A percentile compares a stretch with the other conserved stretches of the same genome.
phyloP scores from a whole-genome alignment of 208 protist genomes.

The Porcisia hertigi region DNA sequence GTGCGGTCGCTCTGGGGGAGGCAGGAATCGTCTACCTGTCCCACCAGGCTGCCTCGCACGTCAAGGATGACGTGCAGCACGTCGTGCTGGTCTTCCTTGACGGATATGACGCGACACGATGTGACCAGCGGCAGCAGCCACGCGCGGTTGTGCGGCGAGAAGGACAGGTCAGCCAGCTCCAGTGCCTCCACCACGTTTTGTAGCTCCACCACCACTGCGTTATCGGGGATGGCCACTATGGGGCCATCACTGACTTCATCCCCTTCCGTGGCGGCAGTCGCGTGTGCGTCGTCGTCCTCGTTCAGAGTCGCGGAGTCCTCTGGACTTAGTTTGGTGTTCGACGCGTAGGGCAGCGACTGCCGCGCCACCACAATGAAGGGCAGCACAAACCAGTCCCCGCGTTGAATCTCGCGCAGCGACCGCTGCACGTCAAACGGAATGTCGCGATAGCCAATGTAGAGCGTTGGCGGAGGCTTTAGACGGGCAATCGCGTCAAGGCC shows the following conservation, averaged over 20 bases:
- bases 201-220: slow-evolving; percentile 83
- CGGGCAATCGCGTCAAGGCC: background rate
- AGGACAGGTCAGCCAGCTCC: slow-evolving; percentile 70
- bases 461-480: slow-evolving; percentile 40
- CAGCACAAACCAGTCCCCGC: slow-evolving; percentile 75
- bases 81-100: slow-evolving; percentile 60
- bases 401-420: slow-evolving; percentile 32
- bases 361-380: slow-evolving; percentile 57
- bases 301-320: background rate
- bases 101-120: slow-evolving; percentile 62
- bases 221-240: slow-evolving; percentile 56
- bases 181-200: slow-evolving; percentile 55
- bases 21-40: slow-evolving; percentile 40
- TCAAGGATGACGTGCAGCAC: slow-evolving; percentile 74
- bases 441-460: slow-evolving; percentile 73
- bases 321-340: slow-evolving; percentile 6
- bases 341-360: slow-evolving; percentile 31
- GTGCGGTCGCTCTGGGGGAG: slow-evolving; percentile 76
- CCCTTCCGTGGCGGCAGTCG: slow-evolving; percentile 14
- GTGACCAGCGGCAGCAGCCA: slow-evolving; percentile 84
- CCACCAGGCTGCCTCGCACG: slow-evolving; percentile 68
- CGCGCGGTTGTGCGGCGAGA: slow-evolving; percentile 70
- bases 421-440: slow-evolving; percentile 53
- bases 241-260: slow-evolving; percentile 29
- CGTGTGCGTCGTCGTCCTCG: background rate